These are phyloP conservation scores for Chaetomiaceae sp. DNA, from an alignment of 2,329 filamentous ascomycete species.

Conservation along the genomic window DNA sequence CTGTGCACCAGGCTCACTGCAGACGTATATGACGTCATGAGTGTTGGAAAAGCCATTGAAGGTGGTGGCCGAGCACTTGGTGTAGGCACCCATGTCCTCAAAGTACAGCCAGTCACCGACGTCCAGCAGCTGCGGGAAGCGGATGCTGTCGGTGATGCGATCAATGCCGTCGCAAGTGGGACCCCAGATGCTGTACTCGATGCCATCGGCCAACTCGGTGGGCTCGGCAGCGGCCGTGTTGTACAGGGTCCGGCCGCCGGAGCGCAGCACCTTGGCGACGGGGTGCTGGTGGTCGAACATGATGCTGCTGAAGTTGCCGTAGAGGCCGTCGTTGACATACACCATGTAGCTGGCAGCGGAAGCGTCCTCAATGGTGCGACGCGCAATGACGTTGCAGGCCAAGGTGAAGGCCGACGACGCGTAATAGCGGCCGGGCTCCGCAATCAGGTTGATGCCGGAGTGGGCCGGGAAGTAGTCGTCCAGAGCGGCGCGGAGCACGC, in stretches of 20 bases:
- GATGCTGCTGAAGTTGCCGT: conserved; percentile 98
- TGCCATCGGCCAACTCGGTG: conserved; percentile 39
- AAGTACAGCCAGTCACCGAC: conserved; percentile 99
- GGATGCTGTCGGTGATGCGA: conserved; percentile 78
- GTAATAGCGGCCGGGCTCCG: conserved; percentile 95
- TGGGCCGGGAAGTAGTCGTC: conserved; percentile 81
- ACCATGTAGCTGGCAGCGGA: conserved; percentile 79
- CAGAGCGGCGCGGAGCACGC: conserved; percentile 70
- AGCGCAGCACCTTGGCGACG: conserved; percentile 71
- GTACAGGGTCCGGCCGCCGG: conserved; percentile 54
- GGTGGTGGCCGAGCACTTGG: conserved; percentile 92
- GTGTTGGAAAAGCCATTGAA: conserved; percentile 96
- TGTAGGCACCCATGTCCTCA: conserved; percentile 98
- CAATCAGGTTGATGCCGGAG: conserved; percentile 74
- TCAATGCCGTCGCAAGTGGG: conserved; percentile 98
- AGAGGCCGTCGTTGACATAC: conserved; percentile 95
- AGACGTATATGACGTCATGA: conserved; percentile 92
- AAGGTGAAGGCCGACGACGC: conserved; percentile 90
- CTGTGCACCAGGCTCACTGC: conserved; percentile 81
- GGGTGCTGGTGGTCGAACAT: conserved; percentile 98
- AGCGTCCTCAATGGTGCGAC: conserved; percentile 74
- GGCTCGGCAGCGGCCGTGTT: conserved; percentile 42
- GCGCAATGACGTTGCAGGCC: conserved; percentile 92
- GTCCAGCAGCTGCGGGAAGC: conserved; percentile 71
- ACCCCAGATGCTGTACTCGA: conserved; percentile 95